Conservation (phyloP, 1,284 basidiomycete species). For the Rhizopogon hawkerae region DNA sequence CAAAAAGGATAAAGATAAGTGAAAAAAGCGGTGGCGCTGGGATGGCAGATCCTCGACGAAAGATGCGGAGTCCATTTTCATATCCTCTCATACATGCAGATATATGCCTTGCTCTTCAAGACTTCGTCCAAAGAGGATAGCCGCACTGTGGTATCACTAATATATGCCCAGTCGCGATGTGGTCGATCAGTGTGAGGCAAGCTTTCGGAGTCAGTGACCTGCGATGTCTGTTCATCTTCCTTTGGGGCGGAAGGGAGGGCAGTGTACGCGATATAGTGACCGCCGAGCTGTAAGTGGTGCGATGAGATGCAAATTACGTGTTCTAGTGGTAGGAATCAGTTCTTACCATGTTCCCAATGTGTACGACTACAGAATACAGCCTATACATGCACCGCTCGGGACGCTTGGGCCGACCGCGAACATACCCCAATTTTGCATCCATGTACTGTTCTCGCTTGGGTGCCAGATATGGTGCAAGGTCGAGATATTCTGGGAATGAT, state of each 20-base stretch:
- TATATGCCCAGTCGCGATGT: conserved; percentile 79
- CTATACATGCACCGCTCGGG: conserved; percentile 58
- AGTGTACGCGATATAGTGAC: conserved; percentile 78
- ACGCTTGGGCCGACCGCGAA: conserved; percentile 27
- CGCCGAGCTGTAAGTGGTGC: conserved; percentile 49
- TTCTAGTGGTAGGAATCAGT: too few relatives aligned
- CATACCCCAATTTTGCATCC: conserved; percentile 27
- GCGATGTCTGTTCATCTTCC: neutral
- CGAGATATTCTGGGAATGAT: conserved; percentile 79
- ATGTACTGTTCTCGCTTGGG: conserved; percentile 67
- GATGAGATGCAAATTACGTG: conserved; percentile 7
- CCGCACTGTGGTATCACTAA: conserved; percentile 77
- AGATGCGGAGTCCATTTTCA: conserved; percentile 15
- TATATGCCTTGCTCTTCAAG: conserved; percentile 81
- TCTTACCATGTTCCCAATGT: conserved; percentile 81
- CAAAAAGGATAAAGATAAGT: conserved; percentile 1
- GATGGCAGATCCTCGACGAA: neutral
- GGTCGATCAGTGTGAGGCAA: conserved; percentile 10
- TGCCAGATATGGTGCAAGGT: conserved; percentile 79
- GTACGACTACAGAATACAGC: conserved; percentile 81
- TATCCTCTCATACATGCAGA: conserved; percentile 80
- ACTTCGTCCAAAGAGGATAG: conserved; percentile 81
- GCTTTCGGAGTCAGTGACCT: conserved; percentile 10
- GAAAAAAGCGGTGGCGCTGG: neutral
- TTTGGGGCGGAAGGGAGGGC: conserved; percentile 41